Evolutionary conservation across 2,329 filamentous ascomycete species (phyloP).

Genomic region (Alternaria viburni): DNA sequence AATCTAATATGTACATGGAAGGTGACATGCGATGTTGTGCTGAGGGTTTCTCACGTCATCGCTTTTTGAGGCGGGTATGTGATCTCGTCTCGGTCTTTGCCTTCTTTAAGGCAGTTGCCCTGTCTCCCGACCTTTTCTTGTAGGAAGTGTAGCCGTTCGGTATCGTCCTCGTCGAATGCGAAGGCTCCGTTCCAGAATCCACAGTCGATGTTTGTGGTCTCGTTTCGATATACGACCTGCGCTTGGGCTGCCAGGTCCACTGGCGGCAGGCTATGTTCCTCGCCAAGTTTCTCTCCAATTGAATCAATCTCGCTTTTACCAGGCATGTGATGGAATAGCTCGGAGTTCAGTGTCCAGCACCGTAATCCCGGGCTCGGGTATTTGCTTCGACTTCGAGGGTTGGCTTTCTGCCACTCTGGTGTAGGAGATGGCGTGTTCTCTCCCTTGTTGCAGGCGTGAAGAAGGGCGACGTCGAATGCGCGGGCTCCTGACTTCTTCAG

Average conservation of each 20-base stretch:
- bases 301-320: slow-evolving; percentile 48
- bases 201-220: slow-evolving; percentile 49
- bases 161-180: slow-evolving; percentile 41
- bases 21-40: neutral
- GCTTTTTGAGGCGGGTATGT: slow-evolving; percentile 15
- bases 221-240: slow-evolving; percentile 40
- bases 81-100: slow-evolving; percentile 14
- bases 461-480: slow-evolving; percentile 53
- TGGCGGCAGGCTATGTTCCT: slow-evolving; percentile 40
- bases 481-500: slow-evolving; percentile 34
- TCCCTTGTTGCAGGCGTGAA: slow-evolving; percentile 49
- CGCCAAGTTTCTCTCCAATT: slow-evolving; percentile 38
- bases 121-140: slow-evolving; percentile 47
- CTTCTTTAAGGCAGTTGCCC: slow-evolving; percentile 48
- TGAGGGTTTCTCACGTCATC: slow-evolving; percentile 9
- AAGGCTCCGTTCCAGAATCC: slow-evolving; percentile 51
- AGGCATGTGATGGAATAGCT: slow-evolving; percentile 55
- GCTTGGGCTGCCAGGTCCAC: slow-evolving; percentile 44
- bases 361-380: slow-evolving; percentile 46
- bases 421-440: slow-evolving; percentile 39
- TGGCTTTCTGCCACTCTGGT: slow-evolving; percentile 23
- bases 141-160: slow-evolving; percentile 40
- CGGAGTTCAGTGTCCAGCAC: slow-evolving; percentile 53
- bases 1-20: slow-evolving; percentile 12
- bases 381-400: slow-evolving; percentile 31